These are phyloP conservation scores for Paraglomus occultum DNA, from an alignment of 192 early-diverging fungal genomes.

Conservation along the genomic window DNA sequence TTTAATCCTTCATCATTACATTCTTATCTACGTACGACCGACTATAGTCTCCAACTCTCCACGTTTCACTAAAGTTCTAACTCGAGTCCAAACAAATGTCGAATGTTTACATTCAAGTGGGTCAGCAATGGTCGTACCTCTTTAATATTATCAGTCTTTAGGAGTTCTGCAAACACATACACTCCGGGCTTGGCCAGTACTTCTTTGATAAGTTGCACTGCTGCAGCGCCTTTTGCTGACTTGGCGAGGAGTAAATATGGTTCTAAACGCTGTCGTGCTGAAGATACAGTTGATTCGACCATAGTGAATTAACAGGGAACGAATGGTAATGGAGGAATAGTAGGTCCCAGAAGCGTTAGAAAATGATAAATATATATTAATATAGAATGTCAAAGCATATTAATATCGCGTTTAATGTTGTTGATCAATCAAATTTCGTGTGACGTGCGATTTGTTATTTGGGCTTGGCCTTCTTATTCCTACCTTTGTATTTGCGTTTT, in stretches of 20 bases:
- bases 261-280: slow-evolving; percentile 53
- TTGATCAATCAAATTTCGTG: too few species aligned
- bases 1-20: not conserved
- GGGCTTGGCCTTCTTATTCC: too few species aligned
- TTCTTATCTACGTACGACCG: too few species aligned
- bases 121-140: slow-evolving; percentile 51
- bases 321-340: too few species aligned
- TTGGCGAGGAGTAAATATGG: slow-evolving; percentile 73
- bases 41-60: not conserved
- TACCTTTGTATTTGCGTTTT: too few species aligned
- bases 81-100: too few species aligned
- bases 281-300: not conserved
- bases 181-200: slow-evolving; percentile 66
- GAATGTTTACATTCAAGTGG: not conserved
- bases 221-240: slow-evolving; percentile 72
- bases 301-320: too few species aligned
- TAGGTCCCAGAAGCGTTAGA: too few species aligned
- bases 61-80: not conserved
- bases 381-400: too few species aligned
- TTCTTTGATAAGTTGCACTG: slow-evolving; percentile 70
- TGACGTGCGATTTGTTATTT: too few species aligned
- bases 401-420: too few species aligned
- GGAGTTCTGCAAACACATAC: slow-evolving; percentile 76
- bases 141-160: slow-evolving; percentile 64
- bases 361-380: too few species aligned